A percentile compares a stretch with the other conserved stretches of the same genome.
phyloP scores from a whole-genome alignment of 2,329 filamentous ascomycete species.

The Bipolaris bicolor region DNA sequence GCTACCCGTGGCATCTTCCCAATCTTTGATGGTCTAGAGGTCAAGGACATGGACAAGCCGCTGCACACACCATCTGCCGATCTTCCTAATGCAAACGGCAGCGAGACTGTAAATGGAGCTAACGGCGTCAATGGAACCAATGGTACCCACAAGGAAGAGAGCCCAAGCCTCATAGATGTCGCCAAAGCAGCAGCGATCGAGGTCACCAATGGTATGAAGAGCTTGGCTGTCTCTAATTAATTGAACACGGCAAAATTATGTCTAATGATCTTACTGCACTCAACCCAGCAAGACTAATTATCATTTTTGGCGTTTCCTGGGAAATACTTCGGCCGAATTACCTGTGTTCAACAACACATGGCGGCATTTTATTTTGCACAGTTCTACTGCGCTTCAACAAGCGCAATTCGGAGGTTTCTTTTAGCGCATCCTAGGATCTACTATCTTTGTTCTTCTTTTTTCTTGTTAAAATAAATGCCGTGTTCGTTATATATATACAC shows the following conservation, averaged over 20 bases:
- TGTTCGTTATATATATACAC: constrained; percentile 4
- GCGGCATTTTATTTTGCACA: constrained; percentile 27
- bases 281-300: constrained; percentile 40
- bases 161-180: constrained; percentile 29
- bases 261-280: constrained; percentile 39
- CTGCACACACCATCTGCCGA: constrained; percentile 28
- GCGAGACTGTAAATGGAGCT: constrained; percentile 7
- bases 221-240: constrained; percentile 37
- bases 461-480: neutral
- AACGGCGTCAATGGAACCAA: constrained; percentile 18
- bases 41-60: constrained; percentile 66
- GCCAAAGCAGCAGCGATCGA: constrained; percentile 39
- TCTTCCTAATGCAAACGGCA: constrained; percentile 16
- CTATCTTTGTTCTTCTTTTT: neutral
- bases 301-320: constrained; percentile 15
- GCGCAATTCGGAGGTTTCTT: constrained; percentile 10
- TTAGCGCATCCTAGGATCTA: neutral
- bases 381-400: constrained; percentile 31
- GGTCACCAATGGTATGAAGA: constrained; percentile 40
- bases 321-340: neutral
- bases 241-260: constrained; percentile 3
- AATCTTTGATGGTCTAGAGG: constrained; percentile 78
- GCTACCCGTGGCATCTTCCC: constrained; percentile 80
- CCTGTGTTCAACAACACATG: constrained; percentile 14
- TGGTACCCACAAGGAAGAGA: constrained; percentile 23